phyloP scores from a whole-genome alignment of 345 rosid species.

The Boechera retrofracta region DNA sequence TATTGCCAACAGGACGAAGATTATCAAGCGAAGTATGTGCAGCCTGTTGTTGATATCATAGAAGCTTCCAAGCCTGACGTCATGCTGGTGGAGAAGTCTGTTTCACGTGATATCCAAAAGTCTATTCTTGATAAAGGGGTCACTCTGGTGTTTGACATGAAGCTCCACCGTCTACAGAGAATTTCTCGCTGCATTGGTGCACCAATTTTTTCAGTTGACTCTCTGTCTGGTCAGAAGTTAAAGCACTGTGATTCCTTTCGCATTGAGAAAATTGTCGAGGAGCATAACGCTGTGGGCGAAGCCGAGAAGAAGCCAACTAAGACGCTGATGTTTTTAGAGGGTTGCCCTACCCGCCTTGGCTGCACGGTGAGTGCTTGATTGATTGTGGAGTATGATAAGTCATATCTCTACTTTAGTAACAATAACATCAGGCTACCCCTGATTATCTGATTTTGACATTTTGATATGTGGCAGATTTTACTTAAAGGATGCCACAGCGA shows the following conservation, averaged over 20 bases:
- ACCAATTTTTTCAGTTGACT: constrained; percentile 61
- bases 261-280: constrained; percentile 82
- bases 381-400: constrained; percentile 6
- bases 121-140: constrained; percentile 70
- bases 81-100: constrained; percentile 87
- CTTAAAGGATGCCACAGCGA: constrained; percentile 86
- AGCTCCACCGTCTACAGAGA: constrained; percentile 87
- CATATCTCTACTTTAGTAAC: constrained; percentile 15
- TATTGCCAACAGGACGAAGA: constrained; percentile 60
- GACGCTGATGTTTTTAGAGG: constrained; percentile 93
- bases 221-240: constrained; percentile 62
- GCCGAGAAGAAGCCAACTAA: constrained; percentile 80
- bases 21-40: constrained; percentile 44
- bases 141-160: constrained; percentile 88
- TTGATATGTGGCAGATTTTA: constrained; percentile 66
- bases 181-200: constrained; percentile 85
- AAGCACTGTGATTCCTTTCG: constrained; percentile 84
- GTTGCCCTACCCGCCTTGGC: constrained; percentile 78
- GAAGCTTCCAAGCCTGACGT: constrained; percentile 74
- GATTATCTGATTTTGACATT: constrained; percentile 35
- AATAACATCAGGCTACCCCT: background rate
- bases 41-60: constrained; percentile 65
- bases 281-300: constrained; percentile 66
- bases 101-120: constrained; percentile 83
- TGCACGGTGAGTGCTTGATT: constrained; percentile 78